These are phyloP conservation scores for Fusarium musae DNA, from an alignment of 2,329 filamentous ascomycete species.

Conservation along the genomic window DNA sequence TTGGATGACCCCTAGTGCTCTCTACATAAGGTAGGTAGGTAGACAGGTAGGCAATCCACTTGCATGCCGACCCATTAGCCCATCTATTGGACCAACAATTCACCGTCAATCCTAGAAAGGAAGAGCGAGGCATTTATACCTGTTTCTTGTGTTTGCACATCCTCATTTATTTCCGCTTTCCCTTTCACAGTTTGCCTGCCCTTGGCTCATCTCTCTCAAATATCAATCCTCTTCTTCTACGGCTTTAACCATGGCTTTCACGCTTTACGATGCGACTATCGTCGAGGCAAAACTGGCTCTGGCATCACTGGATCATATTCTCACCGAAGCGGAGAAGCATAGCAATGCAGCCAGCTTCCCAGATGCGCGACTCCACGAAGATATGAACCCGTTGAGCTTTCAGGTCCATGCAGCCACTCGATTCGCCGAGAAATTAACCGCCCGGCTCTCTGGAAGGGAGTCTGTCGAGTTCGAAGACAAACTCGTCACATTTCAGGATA, in stretches of 20 bases:
- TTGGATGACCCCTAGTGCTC: background rate
- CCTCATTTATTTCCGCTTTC: background rate
- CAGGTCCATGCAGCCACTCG: constrained; percentile 49
- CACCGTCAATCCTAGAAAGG: background rate
- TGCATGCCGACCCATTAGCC: background rate
- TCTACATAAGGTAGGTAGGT: background rate
- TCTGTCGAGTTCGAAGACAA: constrained; percentile 41
- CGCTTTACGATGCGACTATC: constrained; percentile 50
- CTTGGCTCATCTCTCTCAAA: background rate
- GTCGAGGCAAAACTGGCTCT: constrained; percentile 42
- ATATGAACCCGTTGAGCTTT: constrained; percentile 53
- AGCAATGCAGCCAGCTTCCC: constrained; percentile 44
- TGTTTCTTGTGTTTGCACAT: background rate
- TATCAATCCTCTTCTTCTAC: background rate
- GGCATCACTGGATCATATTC: constrained; percentile 42
- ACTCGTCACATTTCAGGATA: constrained; percentile 45
- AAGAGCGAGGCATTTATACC: constrained; percentile 9
- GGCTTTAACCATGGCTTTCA: constrained; percentile 34
- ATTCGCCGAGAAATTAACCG: constrained; percentile 42
- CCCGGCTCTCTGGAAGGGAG: constrained; percentile 45
- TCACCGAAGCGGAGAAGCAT: constrained; percentile 47
- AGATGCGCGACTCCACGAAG: constrained; percentile 47
- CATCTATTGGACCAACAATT: background rate
- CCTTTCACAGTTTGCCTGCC: background rate
- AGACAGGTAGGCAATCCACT: background rate